Conservation (phyloP, 331 rosid species). For the Pyrus hybrid region DNA sequence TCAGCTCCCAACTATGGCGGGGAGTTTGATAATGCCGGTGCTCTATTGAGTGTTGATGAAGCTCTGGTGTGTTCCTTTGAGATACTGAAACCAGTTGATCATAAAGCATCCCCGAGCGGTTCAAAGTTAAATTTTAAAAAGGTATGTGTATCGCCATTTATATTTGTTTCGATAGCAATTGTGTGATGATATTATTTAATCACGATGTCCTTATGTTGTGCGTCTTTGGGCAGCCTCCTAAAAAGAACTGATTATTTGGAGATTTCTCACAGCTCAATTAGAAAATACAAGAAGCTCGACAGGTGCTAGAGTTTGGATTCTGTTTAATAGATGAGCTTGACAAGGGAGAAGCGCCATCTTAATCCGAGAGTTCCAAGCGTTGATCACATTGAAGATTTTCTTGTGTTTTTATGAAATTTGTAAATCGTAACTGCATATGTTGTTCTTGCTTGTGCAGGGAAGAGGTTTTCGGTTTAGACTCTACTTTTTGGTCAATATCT, state of each 20-base stretch:
- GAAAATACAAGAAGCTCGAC: neutral
- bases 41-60: constrained; percentile 78
- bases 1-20: constrained; percentile 98
- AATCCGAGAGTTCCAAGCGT: neutral
- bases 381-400: constrained; percentile 17
- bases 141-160: constrained; percentile 26
- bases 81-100: constrained; percentile 60
- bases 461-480: constrained; percentile 23
- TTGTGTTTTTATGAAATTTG: constrained; percentile 10
- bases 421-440: constrained; percentile 30
- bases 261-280: neutral
- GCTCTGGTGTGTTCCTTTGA: constrained; percentile 83
- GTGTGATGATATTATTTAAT: neutral
- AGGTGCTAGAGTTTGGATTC: constrained; percentile 16
- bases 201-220: neutral
- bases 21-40: constrained; percentile 93
- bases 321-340: constrained; percentile 27
- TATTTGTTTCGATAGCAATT: neutral
- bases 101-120: constrained; percentile 42
- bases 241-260: constrained; percentile 30
- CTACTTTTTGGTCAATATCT: constrained; percentile 23
- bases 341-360: constrained; percentile 17
- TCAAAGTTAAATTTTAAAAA: constrained; percentile 47
- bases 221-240: constrained; percentile 48
- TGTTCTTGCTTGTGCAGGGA: constrained; percentile 34